Conservation (phyloP, 2,329 filamentous ascomycete species). For the Rutstroemia sydowiana region DNA sequence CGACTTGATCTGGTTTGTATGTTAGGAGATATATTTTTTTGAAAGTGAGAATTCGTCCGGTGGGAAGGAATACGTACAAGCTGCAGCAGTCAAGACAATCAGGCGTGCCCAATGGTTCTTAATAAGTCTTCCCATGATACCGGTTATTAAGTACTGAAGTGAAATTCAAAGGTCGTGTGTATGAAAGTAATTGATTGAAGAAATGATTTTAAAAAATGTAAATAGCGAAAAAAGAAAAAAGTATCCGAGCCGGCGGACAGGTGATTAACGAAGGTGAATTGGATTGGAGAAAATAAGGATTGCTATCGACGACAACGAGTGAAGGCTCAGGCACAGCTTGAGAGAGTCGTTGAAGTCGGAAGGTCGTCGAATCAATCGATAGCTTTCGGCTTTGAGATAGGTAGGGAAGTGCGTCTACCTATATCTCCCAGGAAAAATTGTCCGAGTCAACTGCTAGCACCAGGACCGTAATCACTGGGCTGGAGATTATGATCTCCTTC, state of each 20-base stretch:
- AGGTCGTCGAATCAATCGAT: too few species aligned
- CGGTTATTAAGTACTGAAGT: constrained; percentile 16
- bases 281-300: constrained; percentile 40
- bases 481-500: constrained; percentile 25
- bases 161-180: constrained; percentile 39
- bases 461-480: constrained; percentile 23
- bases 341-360: too few species aligned
- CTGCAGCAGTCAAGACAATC: constrained; percentile 78
- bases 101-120: constrained; percentile 99
- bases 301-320: constrained; percentile 45
- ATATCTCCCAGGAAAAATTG: too few species aligned
- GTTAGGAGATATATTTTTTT: constrained; percentile 1
- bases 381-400: constrained; percentile 7
- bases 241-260: constrained; percentile 47
- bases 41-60: too few species aligned
- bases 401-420: constrained; percentile 26
- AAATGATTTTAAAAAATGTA: constrained; percentile 23
- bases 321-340: too few species aligned
- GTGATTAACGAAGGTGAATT: constrained; percentile 27
- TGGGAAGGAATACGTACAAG: constrained; percentile 37
- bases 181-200: constrained; percentile 18
- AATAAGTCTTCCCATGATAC: constrained; percentile 86
- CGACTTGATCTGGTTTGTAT: constrained; percentile 65
- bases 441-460: too few species aligned
- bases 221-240: constrained; percentile 30